phyloP scores from a whole-genome alignment of 2,329 filamentous ascomycete species.

The Aureobasidium sp. region DNA sequence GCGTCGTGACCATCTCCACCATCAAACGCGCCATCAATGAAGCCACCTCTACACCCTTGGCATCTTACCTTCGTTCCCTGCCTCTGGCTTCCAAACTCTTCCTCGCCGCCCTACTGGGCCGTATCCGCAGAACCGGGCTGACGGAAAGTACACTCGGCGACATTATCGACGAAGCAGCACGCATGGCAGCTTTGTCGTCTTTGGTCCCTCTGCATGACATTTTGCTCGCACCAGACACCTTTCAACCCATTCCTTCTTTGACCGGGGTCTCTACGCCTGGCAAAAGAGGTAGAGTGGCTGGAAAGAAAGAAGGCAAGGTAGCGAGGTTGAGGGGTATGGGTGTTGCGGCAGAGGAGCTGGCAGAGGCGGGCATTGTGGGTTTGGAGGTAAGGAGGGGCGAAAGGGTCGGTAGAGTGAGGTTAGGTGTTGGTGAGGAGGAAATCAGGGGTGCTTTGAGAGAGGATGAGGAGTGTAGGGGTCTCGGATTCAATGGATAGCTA shows the following conservation, averaged over 20 bases:
- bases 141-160: constrained; percentile 85
- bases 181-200: constrained; percentile 56
- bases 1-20: constrained; percentile 79
- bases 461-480: constrained; percentile 75
- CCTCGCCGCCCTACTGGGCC: constrained; percentile 71
- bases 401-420: constrained; percentile 75
- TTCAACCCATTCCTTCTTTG: constrained; percentile 25
- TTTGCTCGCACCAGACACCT: constrained; percentile 43
- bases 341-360: constrained; percentile 70
- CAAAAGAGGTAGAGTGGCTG: constrained; percentile 28
- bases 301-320: constrained; percentile 28
- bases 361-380: constrained; percentile 80
- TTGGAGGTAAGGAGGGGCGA: constrained; percentile 73
- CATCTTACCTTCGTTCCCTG: constrained; percentile 77
- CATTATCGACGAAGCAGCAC: constrained; percentile 76
- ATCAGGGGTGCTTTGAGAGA: constrained; percentile 81
- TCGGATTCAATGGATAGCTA: constrained; percentile 52
- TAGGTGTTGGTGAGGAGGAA: constrained; percentile 86
- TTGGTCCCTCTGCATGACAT: constrained; percentile 56
- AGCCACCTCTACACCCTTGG: constrained; percentile 84
- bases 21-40: constrained; percentile 94
- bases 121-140: constrained; percentile 74
- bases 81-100: constrained; percentile 79
- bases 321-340: constrained; percentile 56
- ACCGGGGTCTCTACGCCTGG: constrained; percentile 22